Base-by-base conservation (phyloP, 371 early-diverging fungal genomes). In the Apophysomyces trapeziformis region DNA sequence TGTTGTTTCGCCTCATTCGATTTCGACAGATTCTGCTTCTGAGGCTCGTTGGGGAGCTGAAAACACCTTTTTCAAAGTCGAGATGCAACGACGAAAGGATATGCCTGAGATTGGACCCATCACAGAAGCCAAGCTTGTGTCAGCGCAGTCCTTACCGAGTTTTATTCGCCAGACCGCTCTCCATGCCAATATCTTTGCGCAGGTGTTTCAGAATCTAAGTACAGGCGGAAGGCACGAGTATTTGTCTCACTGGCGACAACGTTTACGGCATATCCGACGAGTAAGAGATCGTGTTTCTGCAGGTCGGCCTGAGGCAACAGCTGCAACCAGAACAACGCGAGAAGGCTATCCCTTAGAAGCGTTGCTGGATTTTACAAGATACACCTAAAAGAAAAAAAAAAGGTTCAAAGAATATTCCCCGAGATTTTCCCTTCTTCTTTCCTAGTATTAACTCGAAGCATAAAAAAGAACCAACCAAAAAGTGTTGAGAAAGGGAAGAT, bases 121-220 rank as follows among this genome's bases (percentile, higher is more conserved):
- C 13, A 79, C 85, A 45, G 92, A 93, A 54, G 87, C 92, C 41
- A 93, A 93, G 73, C 76, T 97, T 38, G 85, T 98, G n/a, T 85
- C 93, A 8, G 90, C 90, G 12, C 84, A 82, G 4, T 87, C 89
- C 14, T 72, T 97, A 46, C 90, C 94, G 2, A 82, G 82, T 5
- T 93, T 96, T 73, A 93, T 95, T 2, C 80, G 97, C 18, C 90
- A 93, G 69, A 80, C 92, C 14, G 94, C 96, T 0, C 80, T 96
- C 18, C 95, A 97, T 76, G 92, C 93, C 61, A 95, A 95, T 63
- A 90, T 96, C 60, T 92, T 95, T 74, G 92, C 96, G 26, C 94
- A 97, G 68, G 91, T 96, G 12, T 95, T 89, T 59, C 73, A 85
- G 45, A 79, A 85, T 50, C 82, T 76, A 54, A 77, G 88, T 39